These are phyloP conservation scores for Reutealis trisperma DNA, from an alignment of 345 rosid genomes.

Conservation along the genomic window DNA sequence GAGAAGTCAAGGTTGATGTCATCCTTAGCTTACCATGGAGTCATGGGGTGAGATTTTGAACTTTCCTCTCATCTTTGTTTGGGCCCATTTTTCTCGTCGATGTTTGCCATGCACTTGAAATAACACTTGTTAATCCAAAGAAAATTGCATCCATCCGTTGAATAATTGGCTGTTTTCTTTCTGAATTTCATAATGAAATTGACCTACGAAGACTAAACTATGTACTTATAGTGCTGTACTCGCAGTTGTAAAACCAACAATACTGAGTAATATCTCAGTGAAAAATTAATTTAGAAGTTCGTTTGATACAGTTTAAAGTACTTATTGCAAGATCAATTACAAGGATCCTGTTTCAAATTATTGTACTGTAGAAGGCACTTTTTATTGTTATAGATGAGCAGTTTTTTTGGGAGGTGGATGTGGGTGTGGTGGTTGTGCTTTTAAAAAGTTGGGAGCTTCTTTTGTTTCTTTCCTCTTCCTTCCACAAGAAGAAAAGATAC, in stretches of 20 bases:
- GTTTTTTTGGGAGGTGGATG: too few species aligned
- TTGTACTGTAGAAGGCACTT: not conserved
- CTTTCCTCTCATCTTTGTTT: conserved; percentile 13
- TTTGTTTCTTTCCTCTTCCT: not conserved
- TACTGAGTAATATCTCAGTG: not conserved
- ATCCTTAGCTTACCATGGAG: conserved; percentile 57
- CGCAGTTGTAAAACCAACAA: not conserved
- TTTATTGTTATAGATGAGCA: not conserved
- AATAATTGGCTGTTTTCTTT: not conserved
- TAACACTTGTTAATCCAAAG: not conserved
- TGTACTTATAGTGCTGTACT: not conserved
- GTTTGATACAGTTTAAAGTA: not conserved
- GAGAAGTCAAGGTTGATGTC: conserved; percentile 51
- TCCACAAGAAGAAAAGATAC: not conserved
- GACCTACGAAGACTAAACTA: not conserved
- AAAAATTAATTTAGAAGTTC: not conserved
- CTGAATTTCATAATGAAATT: not conserved
- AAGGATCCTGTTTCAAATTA: not conserved
- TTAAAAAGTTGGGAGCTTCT: not conserved
- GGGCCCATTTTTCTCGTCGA: not conserved
- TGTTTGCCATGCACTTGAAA: not conserved
- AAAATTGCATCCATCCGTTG: not conserved
- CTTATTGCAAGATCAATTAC: not conserved
- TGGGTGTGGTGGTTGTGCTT: too few species aligned
- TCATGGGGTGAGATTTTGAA: conserved; percentile 50